Base-by-base conservation (phyloP, 2,329 filamentous ascomycete genomes). In the Fusarium chuoi region DNA sequence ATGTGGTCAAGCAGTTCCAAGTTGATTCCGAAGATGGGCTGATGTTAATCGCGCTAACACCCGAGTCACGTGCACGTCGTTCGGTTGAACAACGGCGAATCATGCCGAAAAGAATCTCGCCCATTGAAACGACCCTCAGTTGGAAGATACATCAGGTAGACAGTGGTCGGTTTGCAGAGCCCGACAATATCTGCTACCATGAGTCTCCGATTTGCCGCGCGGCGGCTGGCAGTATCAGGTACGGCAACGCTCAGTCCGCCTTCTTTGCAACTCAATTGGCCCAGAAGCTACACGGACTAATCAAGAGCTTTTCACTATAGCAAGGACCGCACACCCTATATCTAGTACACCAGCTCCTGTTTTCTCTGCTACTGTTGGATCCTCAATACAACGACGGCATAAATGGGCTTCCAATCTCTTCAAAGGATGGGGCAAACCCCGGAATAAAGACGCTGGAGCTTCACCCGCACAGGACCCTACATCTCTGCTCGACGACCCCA, bases 191-290 rank as follows among this genome's bases (percentile, higher is more conserved):
- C 68, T 74, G 71, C 73, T 54, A 79, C 75, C 79, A 94, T 94
- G 92, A 93, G 87, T 83, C 82, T 92, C 78, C 88, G 88, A 82
- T 84, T 90, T 79, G 90, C 91, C 76, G 86, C 90, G 78, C 85
- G 89, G 85, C 89, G 88, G 84, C 84, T 92, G 77, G 85, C 88
- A 63, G 85, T 86, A 79, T 85, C 87, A 81, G 89, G 92, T 94
- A 87, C 65, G 86, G 26, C 12, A 22, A 62, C 57, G 45, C 54
- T 52, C 49, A 38, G 30, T 30, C 39, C n/a, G 46, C 41, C 51
- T 65, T 54, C 33, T 39, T 45, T 42, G 57, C 39, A 52, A 24
- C 57, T 64, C 73, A 74, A 78, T 77, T 73, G 77, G 60, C 48
- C 33, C 33, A 24, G 51, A 59, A 67, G 63, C 26, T 42, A 69